Conservation (phyloP, 441 rosid genomes). For the Dalechampia spathulata region DNA sequence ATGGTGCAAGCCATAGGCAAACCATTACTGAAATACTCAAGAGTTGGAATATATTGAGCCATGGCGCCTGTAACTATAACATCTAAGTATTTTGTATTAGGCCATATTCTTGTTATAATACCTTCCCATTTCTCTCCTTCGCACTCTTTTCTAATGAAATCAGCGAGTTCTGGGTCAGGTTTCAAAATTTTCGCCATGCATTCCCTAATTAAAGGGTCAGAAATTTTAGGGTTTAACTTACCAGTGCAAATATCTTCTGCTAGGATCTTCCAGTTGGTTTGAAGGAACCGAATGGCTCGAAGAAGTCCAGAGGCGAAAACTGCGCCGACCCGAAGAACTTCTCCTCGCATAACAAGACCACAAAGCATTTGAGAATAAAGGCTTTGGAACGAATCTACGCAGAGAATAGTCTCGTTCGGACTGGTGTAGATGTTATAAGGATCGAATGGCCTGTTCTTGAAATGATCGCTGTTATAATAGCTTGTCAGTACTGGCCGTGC, state of each 20-base stretch:
- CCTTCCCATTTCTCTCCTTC: conserved; percentile 59
- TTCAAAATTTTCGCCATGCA: conserved; percentile 41
- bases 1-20: conserved; percentile 85
- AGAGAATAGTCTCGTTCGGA: conserved; percentile 86
- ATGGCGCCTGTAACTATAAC: no score
- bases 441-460: no score
- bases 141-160: conserved; percentile 43
- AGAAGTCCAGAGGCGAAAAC: conserved; percentile 94
- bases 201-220: conserved; percentile 38
- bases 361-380: no score
- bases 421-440: conserved; percentile 84
- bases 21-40: conserved; percentile 74
- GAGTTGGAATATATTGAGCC: no score
- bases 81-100: no score
- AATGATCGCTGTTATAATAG: no score
- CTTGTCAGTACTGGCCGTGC: no score
- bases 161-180: conserved; percentile 54
- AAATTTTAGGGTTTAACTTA: conserved; percentile 34
- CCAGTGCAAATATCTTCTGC: conserved; percentile 59
- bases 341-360: no score
- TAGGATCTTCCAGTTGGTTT: conserved; percentile 59
- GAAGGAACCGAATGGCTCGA: conserved; percentile 81
- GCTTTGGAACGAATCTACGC: conserved; percentile 83
- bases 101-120: conserved; percentile 56
- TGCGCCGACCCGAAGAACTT: no score